A percentile compares a stretch with the other conserved stretches of the same genome.
Evolutionary conservation across 2,329 filamentous ascomycete genomes (phyloP).

Genomic region (Monosporascus ibericus): DNA sequence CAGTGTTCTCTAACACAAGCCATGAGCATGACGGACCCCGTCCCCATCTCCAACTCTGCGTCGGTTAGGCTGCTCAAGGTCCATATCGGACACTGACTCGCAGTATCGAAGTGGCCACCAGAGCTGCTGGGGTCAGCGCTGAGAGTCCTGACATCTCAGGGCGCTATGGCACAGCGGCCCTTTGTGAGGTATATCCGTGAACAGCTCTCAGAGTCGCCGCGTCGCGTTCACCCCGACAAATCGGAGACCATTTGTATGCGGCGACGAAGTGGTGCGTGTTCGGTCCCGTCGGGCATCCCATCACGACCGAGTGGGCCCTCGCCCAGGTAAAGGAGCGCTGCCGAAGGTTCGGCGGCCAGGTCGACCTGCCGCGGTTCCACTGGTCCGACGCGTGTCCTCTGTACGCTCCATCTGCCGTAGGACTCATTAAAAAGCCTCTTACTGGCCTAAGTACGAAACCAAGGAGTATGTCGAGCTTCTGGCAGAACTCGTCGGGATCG

Average conservation of each 20-base stretch:
- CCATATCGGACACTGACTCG: not conserved
- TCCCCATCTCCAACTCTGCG: slow-evolving; percentile 31
- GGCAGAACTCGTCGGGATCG: slow-evolving; percentile 22
- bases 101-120: slow-evolving; percentile 20
- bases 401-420: not conserved
- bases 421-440: not conserved
- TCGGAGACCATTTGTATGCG: slow-evolving; percentile 19
- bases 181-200: slow-evolving; percentile 29
- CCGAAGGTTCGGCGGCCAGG: slow-evolving; percentile 23
- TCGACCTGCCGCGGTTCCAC: slow-evolving; percentile 31
- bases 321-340: slow-evolving; percentile 25
- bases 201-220: slow-evolving; percentile 19
- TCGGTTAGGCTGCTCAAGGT: not conserved
- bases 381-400: slow-evolving; percentile 26
- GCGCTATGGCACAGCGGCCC: slow-evolving; percentile 20
- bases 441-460: slow-evolving; percentile 20
- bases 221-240: slow-evolving; percentile 12
- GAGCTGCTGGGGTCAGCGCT: slow-evolving; percentile 28
- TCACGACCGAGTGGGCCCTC: slow-evolving; percentile 23
- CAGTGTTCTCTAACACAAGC: not conserved
- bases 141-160: slow-evolving; percentile 25
- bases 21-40: slow-evolving; percentile 37
- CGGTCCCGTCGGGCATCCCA: slow-evolving; percentile 11
- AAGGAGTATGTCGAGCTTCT: slow-evolving; percentile 30
- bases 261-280: slow-evolving; percentile 32